Conservation (phyloP, 1,139 yeast species). For the Diutina rugosa region DNA sequence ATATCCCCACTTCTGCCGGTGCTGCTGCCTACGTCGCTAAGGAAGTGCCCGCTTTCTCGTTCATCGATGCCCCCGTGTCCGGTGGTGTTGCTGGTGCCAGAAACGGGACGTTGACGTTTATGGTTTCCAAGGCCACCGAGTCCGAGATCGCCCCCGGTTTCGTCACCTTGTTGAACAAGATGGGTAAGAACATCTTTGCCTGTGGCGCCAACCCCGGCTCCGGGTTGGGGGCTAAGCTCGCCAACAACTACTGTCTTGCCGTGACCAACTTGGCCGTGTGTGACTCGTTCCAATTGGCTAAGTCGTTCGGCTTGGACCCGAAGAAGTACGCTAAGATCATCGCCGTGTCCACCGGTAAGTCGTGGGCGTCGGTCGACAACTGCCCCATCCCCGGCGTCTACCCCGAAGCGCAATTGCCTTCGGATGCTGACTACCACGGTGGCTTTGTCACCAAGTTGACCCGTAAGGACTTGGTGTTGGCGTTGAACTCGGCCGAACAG, state of each 20-base stretch:
- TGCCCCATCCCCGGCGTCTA: constrained; percentile 45
- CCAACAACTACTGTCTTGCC: constrained; percentile 47
- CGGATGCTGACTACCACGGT: constrained; percentile 34
- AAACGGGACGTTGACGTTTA: constrained; percentile 42
- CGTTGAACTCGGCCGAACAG: constrained; percentile 34
- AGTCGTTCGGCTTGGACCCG: constrained; percentile 37
- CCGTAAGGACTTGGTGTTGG: constrained; percentile 44
- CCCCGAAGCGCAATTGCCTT: constrained; percentile 31
- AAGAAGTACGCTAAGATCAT: constrained; percentile 38
- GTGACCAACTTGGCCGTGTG: constrained; percentile 48
- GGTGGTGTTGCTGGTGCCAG: constrained; percentile 53
- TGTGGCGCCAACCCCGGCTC: constrained; percentile 41
- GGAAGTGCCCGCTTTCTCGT: constrained; percentile 23
- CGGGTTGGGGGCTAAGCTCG: constrained; percentile 47
- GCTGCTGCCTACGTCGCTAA: constrained; percentile 23
- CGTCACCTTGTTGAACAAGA: constrained; percentile 20
- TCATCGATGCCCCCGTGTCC: constrained; percentile 48
- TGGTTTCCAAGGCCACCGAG: constrained; percentile 32
- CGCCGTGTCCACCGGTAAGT: constrained; percentile 44
- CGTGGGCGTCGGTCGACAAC: constrained; percentile 50
- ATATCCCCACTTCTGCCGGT: constrained; percentile 34
- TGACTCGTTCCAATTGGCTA: constrained; percentile 49
- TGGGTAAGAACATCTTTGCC: constrained; percentile 43
- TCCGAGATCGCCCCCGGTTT: constrained; percentile 17
- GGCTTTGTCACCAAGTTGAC: constrained; percentile 46